Percentiles rank a stretch among this genome's conserved stretches.
Evolutionary conservation across 2,329 filamentous ascomycete species (phyloP).

Genomic region (Beauveria medogensis): DNA sequence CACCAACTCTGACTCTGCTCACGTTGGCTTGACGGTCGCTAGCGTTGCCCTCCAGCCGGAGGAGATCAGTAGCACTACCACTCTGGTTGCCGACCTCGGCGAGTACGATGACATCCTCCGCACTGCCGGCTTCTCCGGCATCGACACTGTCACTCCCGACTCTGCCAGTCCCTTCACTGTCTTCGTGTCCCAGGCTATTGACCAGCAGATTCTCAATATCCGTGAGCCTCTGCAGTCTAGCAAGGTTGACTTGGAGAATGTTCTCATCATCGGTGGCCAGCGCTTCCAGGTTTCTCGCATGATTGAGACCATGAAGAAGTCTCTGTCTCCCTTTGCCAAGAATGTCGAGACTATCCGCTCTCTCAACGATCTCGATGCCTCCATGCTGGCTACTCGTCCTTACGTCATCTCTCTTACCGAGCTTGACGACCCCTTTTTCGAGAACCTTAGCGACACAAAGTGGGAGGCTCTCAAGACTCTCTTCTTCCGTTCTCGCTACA

Average conservation of each 20-base stretch:
- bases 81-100: conserved; percentile 6
- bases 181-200: conserved; percentile 13
- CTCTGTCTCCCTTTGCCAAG: conserved; percentile 3
- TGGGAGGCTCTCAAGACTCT: conserved; percentile 11
- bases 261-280: conserved; percentile 12
- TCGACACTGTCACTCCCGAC: conserved; percentile 11
- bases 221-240: conserved; percentile 9
- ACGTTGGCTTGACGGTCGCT: conserved; percentile 5
- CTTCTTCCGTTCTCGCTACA: conserved; percentile 8
- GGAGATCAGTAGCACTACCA: conserved; percentile 8
- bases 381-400: conserved; percentile 7
- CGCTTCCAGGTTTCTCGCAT: conserved; percentile 7
- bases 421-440: conserved; percentile 9
- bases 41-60: conserved; percentile 4
- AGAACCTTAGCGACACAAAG: conserved; percentile 6
- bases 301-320: conserved; percentile 2
- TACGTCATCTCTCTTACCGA: conserved; percentile 11
- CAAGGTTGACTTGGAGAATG: conserved; percentile 9
- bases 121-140: conserved; percentile 12
- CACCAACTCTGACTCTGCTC: conserved; percentile 1
- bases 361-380: conserved; percentile 5
- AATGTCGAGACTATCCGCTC: conserved; percentile 1
- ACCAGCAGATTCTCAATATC: conserved; percentile 9
- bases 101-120: conserved; percentile 10
- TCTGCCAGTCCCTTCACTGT: conserved; percentile 5